Conservation (phyloP, 106 monocot genomes). For the Acorus gramineus region DNA sequence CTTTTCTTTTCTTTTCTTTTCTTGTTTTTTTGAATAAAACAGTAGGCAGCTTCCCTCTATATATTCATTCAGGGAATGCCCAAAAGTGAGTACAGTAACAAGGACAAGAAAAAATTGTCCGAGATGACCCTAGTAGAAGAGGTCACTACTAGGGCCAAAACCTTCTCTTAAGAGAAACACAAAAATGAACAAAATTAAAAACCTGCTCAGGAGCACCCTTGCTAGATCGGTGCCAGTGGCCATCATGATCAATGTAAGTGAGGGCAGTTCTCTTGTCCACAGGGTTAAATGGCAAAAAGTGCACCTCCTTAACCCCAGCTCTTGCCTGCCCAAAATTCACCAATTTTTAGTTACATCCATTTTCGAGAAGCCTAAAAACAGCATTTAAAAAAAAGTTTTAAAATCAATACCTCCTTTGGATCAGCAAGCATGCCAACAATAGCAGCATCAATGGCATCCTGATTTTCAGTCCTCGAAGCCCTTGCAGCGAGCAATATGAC, state of each 20-base stretch:
- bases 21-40: too few species aligned
- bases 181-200: not conserved
- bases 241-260: slow-evolving; percentile 73
- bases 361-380: too few species aligned
- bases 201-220: slow-evolving; percentile 99
- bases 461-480: slow-evolving; percentile 87
- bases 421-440: slow-evolving; percentile 99
- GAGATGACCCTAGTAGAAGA: not conserved
- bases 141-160: not conserved
- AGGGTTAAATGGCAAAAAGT: slow-evolving; percentile 94
- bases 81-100: too few species aligned
- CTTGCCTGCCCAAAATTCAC: slow-evolving; percentile 45
- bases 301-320: slow-evolving; percentile 89
- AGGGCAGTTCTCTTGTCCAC: slow-evolving; percentile 95
- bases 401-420: slow-evolving; percentile 74
- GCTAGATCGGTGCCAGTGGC: slow-evolving; percentile 84
- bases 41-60: too few species aligned
- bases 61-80: too few species aligned
- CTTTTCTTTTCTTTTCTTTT: too few species aligned
- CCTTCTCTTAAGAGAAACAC: not conserved
- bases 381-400: not conserved
- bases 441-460: slow-evolving; percentile 94
- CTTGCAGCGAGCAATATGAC: slow-evolving; percentile 76
- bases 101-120: too few species aligned
- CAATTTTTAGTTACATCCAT: not conserved